phyloP scores from a whole-genome alignment of 257 asterid species.

The Cruciata laevipes region DNA sequence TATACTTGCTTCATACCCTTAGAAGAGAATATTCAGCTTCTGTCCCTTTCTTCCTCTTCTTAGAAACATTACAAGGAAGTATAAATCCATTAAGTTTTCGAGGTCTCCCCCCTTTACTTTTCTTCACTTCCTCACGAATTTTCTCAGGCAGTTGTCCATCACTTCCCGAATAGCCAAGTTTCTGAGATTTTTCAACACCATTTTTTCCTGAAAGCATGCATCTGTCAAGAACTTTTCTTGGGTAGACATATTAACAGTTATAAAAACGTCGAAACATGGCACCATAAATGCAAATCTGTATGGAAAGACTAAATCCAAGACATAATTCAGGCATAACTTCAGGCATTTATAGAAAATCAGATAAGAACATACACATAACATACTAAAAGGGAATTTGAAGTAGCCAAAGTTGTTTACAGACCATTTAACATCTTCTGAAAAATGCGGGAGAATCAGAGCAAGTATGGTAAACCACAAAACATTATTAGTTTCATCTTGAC shows the following conservation, averaged over 20 bases:
- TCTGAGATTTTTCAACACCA: background rate
- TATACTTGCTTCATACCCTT: background rate
- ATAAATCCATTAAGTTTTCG: background rate
- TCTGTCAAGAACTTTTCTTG: background rate
- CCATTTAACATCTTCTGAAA: background rate
- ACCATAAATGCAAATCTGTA: too few species aligned
- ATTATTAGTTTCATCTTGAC: too few species aligned
- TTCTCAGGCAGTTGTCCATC: background rate
- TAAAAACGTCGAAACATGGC: too few species aligned
- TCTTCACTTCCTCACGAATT: background rate
- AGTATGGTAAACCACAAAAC: too few species aligned
- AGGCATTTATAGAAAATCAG: too few species aligned
- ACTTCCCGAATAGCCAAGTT: background rate
- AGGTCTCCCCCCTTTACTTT: background rate
- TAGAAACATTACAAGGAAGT: background rate
- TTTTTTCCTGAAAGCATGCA: background rate
- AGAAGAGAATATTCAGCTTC: background rate
- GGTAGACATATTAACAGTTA: too few species aligned
- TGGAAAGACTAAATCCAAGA: too few species aligned
- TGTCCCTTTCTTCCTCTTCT: background rate
- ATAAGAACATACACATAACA: background rate
- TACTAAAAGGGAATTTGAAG: background rate
- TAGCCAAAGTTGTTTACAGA: background rate
- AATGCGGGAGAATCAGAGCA: background rate
- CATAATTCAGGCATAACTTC: background rate